Conservation (phyloP, 306 rosid genomes). For the Prunus mume region DNA sequence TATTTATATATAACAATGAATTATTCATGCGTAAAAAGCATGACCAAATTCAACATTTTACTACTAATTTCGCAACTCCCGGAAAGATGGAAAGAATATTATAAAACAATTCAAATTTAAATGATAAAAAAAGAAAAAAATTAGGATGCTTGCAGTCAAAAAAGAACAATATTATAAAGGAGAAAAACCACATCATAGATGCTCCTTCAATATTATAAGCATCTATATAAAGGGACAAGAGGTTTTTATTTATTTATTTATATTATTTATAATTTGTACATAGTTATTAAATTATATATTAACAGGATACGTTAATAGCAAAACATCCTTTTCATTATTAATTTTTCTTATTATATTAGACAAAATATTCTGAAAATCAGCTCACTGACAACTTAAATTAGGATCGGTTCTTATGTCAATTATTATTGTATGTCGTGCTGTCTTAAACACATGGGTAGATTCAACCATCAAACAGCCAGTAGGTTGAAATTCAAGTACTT, state of each 20-base stretch:
- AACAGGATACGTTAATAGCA: neutral
- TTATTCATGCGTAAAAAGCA: neutral
- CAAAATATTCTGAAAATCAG: neutral
- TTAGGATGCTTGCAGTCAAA: neutral
- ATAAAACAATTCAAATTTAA: neutral
- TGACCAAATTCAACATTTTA: neutral
- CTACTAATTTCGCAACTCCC: neutral
- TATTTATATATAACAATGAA: neutral
- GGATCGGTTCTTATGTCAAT: neutral
- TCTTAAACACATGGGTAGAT: neutral
- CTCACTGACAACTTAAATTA: neutral
- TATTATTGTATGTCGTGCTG: neutral
- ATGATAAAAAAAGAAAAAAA: neutral
- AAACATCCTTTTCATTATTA: neutral
- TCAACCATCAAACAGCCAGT: neutral
- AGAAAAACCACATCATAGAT: neutral
- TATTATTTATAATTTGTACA: too few species aligned
- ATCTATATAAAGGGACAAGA: neutral
- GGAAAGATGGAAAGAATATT: neutral
- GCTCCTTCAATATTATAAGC: neutral
- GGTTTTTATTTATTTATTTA: neutral
- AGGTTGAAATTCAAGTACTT: neutral
- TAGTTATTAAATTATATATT: too few species aligned
- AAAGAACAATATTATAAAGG: neutral
- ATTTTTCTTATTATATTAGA: neutral